These are phyloP conservation scores for Periconia sp. DNA, from an alignment of 2,329 filamentous ascomycete genomes.

Conservation along the genomic window DNA sequence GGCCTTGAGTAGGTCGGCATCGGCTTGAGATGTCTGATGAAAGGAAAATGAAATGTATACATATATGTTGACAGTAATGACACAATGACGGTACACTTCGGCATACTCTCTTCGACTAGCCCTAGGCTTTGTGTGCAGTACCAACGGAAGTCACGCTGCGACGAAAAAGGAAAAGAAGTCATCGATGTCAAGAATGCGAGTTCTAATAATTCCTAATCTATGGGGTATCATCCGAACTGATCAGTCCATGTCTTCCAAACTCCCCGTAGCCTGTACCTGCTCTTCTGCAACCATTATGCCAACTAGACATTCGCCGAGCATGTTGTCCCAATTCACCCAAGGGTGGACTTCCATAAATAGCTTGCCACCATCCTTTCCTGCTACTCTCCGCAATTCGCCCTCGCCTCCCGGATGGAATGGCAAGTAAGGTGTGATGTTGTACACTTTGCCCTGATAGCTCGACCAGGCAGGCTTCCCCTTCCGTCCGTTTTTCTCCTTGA, in stretches of 20 bases:
- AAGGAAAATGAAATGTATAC: neutral
- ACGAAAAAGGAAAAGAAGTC: too few species aligned
- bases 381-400: slow-evolving; percentile 78
- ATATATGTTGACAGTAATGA: neutral
- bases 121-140: too few species aligned
- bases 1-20: slow-evolving; percentile 17
- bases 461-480: slow-evolving; percentile 91
- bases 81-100: neutral
- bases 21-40: neutral
- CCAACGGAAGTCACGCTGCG: too few species aligned
- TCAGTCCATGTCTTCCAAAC: slow-evolving; percentile 67
- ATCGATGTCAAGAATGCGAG: slow-evolving; percentile 2
- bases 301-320: slow-evolving; percentile 66
- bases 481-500: slow-evolving; percentile 79
- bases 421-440: slow-evolving; percentile 89
- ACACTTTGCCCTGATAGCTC: slow-evolving; percentile 85
- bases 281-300: slow-evolving; percentile 66
- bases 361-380: slow-evolving; percentile 71
- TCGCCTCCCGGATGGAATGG: slow-evolving; percentile 90
- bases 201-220: slow-evolving; percentile 14
- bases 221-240: slow-evolving; percentile 18
- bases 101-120: too few species aligned
- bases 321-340: slow-evolving; percentile 73
- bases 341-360: slow-evolving; percentile 70
- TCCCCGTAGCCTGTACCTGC: slow-evolving; percentile 42